phyloP scores from a whole-genome alignment of 768 basidiomycete species.

The Sporobolomyces pararoseus region DNA sequence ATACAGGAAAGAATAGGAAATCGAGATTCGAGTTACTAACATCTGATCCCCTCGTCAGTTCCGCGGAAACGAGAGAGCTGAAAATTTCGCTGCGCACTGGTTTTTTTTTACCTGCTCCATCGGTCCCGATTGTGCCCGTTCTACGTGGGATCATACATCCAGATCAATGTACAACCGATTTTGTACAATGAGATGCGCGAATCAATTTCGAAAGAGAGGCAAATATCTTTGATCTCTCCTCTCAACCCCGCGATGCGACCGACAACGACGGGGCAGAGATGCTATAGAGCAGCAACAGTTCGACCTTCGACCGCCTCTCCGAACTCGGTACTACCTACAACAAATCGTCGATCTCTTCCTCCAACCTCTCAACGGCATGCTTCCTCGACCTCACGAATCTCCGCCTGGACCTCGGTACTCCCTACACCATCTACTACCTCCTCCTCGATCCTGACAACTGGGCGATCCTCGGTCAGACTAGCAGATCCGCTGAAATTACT shows the following conservation, averaged over 20 bases:
- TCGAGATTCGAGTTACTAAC: no score
- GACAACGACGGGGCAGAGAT: not conserved
- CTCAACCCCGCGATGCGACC: constrained; percentile 3
- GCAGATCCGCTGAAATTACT: constrained; percentile 68
- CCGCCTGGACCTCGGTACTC: constrained; percentile 17
- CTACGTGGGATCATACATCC: no score
- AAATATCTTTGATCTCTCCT: not conserved
- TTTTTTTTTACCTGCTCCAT: no score
- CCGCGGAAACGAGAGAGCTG: no score
- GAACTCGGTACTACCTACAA: no score
- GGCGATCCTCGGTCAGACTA: constrained; percentile 9
- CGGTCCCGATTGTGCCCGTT: no score
- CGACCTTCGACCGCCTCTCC: no score
- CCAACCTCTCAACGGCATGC: constrained; percentile 14
- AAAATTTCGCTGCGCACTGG: no score
- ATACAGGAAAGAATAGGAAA: constrained; percentile 10
- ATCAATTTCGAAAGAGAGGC: no score
- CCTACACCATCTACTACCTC: constrained; percentile 22
- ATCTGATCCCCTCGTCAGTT: no score
- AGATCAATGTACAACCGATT: no score
- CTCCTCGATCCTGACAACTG: constrained; percentile 17
- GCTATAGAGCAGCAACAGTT: not conserved
- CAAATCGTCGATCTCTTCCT: not conserved
- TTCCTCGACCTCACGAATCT: constrained; percentile 9
- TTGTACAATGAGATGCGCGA: not conserved